Conservation (phyloP, 106 monocot genomes). For the Allium sativum region DNA sequence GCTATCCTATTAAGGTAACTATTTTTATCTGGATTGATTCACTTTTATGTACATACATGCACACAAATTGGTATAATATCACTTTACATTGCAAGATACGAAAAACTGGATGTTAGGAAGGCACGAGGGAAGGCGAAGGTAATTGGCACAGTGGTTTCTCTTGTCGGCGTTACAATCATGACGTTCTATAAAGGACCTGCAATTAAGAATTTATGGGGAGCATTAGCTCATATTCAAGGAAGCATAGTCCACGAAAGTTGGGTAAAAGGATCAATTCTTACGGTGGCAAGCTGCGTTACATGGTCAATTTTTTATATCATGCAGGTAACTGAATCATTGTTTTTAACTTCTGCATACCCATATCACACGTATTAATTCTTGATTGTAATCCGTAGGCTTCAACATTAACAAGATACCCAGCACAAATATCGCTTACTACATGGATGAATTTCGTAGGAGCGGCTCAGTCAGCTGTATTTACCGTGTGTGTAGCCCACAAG, state of each 20-base stretch:
- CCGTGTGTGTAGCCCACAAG: conserved; percentile 46
- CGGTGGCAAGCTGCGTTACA: conserved; percentile 62
- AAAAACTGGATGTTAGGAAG: conserved; percentile 45
- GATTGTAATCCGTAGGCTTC: conserved; percentile 30
- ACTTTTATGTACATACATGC: no score
- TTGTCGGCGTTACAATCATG: conserved; percentile 78
- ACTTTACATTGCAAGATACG: conserved; percentile 29
- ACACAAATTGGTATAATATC: no score
- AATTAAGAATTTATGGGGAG: conserved; percentile 32
- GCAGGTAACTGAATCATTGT: conserved; percentile 39
- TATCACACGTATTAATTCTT: background rate
- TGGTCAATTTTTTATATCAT: conserved; percentile 88
- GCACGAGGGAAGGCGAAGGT: conserved; percentile 62
- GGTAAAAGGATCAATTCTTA: conserved; percentile 63
- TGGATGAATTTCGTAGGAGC: conserved; percentile 80
- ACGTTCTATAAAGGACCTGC: conserved; percentile 73
- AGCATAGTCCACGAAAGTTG: conserved; percentile 43
- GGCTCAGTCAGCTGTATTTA: conserved; percentile 66
- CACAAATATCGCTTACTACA: conserved; percentile 79
- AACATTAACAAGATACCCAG: conserved; percentile 73
- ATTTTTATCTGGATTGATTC: no score
- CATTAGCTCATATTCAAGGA: conserved; percentile 48
- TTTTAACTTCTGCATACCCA: background rate
- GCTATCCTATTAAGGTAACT: conserved; percentile 62
- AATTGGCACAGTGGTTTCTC: conserved; percentile 54